phyloP scores from a whole-genome alignment of 257 asterid genomes.

The Thymus quinquecostatus region DNA sequence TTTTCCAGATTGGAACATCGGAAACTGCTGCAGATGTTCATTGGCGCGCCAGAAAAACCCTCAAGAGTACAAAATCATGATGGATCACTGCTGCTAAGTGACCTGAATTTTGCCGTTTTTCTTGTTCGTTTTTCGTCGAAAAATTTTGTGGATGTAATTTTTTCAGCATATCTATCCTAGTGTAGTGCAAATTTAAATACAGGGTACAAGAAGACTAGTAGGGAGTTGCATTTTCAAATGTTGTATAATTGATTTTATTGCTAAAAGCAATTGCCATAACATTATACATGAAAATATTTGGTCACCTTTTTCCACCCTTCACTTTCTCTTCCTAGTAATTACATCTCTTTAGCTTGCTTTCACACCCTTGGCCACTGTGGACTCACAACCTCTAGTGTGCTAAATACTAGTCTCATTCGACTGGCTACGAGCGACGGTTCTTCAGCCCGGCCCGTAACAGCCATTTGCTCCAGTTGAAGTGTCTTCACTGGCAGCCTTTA shows the following conservation, averaged over 20 bases:
- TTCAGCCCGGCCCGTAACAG: conserved; percentile 77
- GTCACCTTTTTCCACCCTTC: neutral
- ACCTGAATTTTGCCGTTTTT: conserved; percentile 26
- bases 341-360: neutral
- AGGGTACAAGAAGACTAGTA: neutral
- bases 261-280: neutral
- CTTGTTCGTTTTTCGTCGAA: neutral
- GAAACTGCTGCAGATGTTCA: conserved; percentile 89
- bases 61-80: conserved; percentile 41
- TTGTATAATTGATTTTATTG: neutral
- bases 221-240: conserved; percentile 11
- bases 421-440: conserved; percentile 92
- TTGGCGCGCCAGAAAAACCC: conserved; percentile 88
- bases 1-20: conserved; percentile 77
- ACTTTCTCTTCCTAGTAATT: neutral
- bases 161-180: neutral
- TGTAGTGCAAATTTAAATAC: neutral
- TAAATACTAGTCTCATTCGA: conserved; percentile 88
- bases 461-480: conserved; percentile 93
- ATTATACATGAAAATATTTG: neutral
- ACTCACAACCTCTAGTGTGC: conserved; percentile 97
- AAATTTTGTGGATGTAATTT: conserved; percentile 1
- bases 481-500: conserved; percentile 95
- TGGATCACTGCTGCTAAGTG: neutral
- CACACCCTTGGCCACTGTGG: conserved; percentile 92